A percentile compares a stretch with the other conserved stretches of the same genome.
phyloP scores from a whole-genome alignment of 352 stramenopile genomes.

The Aphanomyces euteiches region DNA sequence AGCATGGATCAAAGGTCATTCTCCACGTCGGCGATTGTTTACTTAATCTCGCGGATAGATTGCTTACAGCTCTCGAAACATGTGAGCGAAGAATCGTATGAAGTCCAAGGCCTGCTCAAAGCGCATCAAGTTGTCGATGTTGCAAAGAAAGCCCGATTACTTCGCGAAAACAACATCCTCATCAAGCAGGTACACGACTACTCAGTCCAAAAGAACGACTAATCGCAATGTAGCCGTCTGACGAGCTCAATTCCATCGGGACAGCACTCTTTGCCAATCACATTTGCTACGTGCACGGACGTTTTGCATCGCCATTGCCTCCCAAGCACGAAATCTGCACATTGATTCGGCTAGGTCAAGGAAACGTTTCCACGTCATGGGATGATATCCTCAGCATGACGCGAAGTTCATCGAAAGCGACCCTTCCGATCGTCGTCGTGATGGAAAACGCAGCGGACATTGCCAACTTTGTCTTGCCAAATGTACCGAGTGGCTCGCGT shows the following conservation, averaged over 20 bases:
- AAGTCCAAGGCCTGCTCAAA: slow-evolving; percentile 57
- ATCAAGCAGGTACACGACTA: not conserved
- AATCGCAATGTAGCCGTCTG: not conserved
- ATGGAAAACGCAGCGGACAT: slow-evolving; percentile 44
- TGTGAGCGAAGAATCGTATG: slow-evolving; percentile 34
- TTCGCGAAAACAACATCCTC: slow-evolving; percentile 36
- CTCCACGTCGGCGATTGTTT: slow-evolving; percentile 42
- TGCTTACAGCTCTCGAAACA: slow-evolving; percentile 32
- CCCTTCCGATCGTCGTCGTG: slow-evolving; percentile 58
- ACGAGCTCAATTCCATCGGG: slow-evolving; percentile 35
- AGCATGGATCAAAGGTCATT: slow-evolving; percentile 53
- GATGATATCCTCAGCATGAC: slow-evolving; percentile 53
- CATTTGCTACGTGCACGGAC: slow-evolving; percentile 68
- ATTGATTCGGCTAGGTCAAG: slow-evolving; percentile 62
- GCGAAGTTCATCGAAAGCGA: slow-evolving; percentile 43
- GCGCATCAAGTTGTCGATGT: slow-evolving; percentile 47
- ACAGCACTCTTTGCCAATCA: slow-evolving; percentile 67
- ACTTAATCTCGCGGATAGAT: slow-evolving; percentile 35
- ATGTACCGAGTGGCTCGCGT: slow-evolving; percentile 40
- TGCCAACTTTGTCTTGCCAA: slow-evolving; percentile 1
- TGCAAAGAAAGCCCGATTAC: slow-evolving; percentile 32
- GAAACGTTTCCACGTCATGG: slow-evolving; percentile 51
- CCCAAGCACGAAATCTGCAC: slow-evolving; percentile 58
- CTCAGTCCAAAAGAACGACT: too few species aligned
- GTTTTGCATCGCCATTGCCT: slow-evolving; percentile 77